These are phyloP conservation scores for Pinus albicaulis DNA, from an alignment of 75 land plant species.

Conservation along the genomic window DNA sequence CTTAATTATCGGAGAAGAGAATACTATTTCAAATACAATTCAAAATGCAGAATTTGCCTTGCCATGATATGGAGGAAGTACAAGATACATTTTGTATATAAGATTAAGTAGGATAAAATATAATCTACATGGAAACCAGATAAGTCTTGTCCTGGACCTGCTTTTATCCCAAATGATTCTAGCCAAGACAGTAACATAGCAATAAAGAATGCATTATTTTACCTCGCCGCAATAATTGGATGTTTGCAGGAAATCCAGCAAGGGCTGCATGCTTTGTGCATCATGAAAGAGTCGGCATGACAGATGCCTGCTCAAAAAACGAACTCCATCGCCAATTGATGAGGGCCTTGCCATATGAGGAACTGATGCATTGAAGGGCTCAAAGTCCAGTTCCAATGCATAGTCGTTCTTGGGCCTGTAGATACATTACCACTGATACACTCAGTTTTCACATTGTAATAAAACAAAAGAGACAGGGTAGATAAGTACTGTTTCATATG, in stretches of 20 bases:
- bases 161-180: neutral
- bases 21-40: neutral
- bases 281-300: conserved; percentile 42
- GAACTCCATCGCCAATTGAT: conserved; percentile 85
- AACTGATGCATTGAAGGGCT: conserved; percentile 53
- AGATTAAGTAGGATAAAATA: neutral
- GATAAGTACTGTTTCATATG: neutral
- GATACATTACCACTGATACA: neutral
- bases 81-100: neutral
- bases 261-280: conserved; percentile 45
- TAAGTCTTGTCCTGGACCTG: neutral
- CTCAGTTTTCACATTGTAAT: neutral
- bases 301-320: conserved; percentile 56
- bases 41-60: neutral
- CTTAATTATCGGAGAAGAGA: neutral
- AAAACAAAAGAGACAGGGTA: conserved; percentile 1
- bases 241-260: conserved; percentile 61
- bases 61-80: neutral
- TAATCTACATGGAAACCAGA: neutral
- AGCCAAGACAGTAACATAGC: neutral
- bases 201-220: conserved; percentile 5
- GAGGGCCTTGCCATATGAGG: conserved; percentile 68
- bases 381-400: conserved; percentile 88
- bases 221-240: conserved; percentile 76
- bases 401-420: conserved; percentile 66